Base-by-base conservation (phyloP, 305 asterid species). In the Euphrasia arctica region DNA sequence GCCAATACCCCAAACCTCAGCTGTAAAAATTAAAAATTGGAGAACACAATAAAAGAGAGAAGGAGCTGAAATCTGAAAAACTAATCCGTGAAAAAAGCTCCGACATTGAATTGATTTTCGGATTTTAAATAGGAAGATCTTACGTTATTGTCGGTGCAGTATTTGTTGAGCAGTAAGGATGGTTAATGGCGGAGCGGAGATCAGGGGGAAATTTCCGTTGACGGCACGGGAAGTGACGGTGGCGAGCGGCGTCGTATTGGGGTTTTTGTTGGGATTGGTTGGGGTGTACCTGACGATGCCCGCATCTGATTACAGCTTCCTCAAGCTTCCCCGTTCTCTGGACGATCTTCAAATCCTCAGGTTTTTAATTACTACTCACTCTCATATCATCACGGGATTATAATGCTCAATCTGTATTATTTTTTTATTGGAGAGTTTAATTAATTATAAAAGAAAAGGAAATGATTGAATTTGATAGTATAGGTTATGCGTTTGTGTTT, bases 281-380 rank as follows among this genome's bases (percentile, higher is more conserved):
- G 88, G 81, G 65, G 79, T 91, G 25, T 91, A 91, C 66, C 69
- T 91, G 14, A 89, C 98, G 60, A 75, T 91, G 96, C 98, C 98
- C 29, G 81, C 82, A 10, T 85, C 98, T 22, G 98, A 91, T 83
- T 91, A 88, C 72, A 89, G 85, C 83, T 89, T 91, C 80, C 92
- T 91, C 66, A 88, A 83, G 87, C 92, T 91, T 61, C 98, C 98
- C 4, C 87, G 90, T 56, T 75, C 93, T 62, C 87, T 91, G 29
- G 73, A 89, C 77, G 98, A 91, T 78, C 84, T 91, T 62, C 98
- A 91, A 71, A 72, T 86, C 69, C 95, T 91, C 71, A 89, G 91
- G 98, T 18, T 18, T 18, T 18, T 90, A 65, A 29, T 58, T 9
- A 18, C 52, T 47, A 7, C 9, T 34, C n/a, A 7, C 9, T 34